phyloP scores from a whole-genome alignment of 129 eudicot species.

The Pittosporum tobira region DNA sequence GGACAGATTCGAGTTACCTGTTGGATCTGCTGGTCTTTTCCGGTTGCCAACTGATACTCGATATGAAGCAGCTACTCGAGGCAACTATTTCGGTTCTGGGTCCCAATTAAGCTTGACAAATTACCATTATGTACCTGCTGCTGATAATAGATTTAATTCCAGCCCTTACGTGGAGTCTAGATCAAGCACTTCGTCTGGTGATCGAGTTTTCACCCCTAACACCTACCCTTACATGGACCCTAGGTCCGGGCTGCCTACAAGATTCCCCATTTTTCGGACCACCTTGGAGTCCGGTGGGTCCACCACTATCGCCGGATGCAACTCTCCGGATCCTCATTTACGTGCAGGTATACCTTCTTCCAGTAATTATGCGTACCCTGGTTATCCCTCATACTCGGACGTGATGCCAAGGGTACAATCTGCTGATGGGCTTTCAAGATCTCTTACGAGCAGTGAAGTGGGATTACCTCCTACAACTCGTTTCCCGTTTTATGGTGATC shows the following conservation, averaged over 20 bases:
- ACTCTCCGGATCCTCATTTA: constrained; percentile 11
- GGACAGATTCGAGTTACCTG: constrained; percentile 43
- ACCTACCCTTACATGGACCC: constrained; percentile 36
- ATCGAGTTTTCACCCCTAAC: constrained; percentile 25
- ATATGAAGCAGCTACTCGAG: constrained; percentile 20
- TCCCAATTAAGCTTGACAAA: constrained; percentile 29
- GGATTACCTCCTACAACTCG: constrained; percentile 27
- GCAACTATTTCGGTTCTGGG: constrained; percentile 21
- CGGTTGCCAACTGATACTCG: constrained; percentile 70
- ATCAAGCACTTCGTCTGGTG: constrained; percentile 25
- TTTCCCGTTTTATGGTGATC: constrained; percentile 29
- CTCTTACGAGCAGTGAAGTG: constrained; percentile 14
- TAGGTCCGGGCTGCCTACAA: constrained; percentile 23
- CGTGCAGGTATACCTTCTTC: constrained; percentile 22
- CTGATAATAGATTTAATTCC: constrained; percentile 16
- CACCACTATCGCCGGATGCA: constrained; percentile 9
- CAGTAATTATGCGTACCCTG: constrained; percentile 16
- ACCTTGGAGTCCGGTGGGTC: constrained; percentile 7
- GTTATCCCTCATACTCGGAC: constrained; percentile 17
- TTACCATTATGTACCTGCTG: constrained; percentile 19
- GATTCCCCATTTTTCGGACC: constrained; percentile 2
- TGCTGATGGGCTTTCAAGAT: constrained; percentile 18
- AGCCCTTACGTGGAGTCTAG: constrained; percentile 36
- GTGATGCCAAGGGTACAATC: constrained; percentile 6
- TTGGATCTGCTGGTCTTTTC: constrained; percentile 49